Evolutionary conservation across 2,329 filamentous ascomycete species (phyloP).

Genomic region (Trichoderma atroviride): DNA sequence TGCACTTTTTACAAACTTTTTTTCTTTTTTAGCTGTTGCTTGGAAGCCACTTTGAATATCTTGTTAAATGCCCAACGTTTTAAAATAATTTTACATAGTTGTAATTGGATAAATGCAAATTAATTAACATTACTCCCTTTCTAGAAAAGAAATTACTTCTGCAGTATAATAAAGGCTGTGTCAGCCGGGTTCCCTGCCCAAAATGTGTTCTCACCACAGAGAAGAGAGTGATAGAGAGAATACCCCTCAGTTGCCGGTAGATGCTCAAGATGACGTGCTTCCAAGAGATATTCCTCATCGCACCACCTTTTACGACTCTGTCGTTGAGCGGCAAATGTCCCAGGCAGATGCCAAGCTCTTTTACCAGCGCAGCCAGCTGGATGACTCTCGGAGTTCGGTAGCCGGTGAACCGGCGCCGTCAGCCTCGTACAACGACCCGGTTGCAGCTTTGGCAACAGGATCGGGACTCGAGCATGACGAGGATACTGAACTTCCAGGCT

Average conservation of each 20-base stretch:
- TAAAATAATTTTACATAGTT: background rate
- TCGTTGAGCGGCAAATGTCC: slow-evolving; percentile 22
- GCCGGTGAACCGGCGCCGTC: background rate
- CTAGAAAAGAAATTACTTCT: background rate
- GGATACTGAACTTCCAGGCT: background rate
- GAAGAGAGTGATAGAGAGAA: slow-evolving; percentile 14
- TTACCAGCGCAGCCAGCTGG: slow-evolving; percentile 18
- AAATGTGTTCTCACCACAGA: slow-evolving; percentile 9
- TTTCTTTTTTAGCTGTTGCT: background rate
- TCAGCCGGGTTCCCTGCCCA: background rate
- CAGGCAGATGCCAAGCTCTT: slow-evolving; percentile 21
- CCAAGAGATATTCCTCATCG: slow-evolving; percentile 21
- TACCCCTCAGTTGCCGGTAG: background rate
- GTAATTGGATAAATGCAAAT: background rate
- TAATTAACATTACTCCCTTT: background rate
- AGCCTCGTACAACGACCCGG: slow-evolving; percentile 10
- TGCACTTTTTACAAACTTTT: background rate
- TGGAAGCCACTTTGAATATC: background rate
- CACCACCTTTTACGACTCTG: slow-evolving; percentile 19
- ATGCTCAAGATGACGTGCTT: slow-evolving; percentile 12
- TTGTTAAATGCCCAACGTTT: background rate
- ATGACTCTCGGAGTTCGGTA: background rate
- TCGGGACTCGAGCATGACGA: slow-evolving; percentile 3
- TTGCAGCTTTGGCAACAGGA: background rate
- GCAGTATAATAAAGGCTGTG: background rate